A percentile compares a stretch with the other conserved stretches of the same genome.
These are phyloP conservation scores for Apiospora aurea DNA, from an alignment of 2,329 filamentous ascomycete species.

Conservation along the genomic window DNA sequence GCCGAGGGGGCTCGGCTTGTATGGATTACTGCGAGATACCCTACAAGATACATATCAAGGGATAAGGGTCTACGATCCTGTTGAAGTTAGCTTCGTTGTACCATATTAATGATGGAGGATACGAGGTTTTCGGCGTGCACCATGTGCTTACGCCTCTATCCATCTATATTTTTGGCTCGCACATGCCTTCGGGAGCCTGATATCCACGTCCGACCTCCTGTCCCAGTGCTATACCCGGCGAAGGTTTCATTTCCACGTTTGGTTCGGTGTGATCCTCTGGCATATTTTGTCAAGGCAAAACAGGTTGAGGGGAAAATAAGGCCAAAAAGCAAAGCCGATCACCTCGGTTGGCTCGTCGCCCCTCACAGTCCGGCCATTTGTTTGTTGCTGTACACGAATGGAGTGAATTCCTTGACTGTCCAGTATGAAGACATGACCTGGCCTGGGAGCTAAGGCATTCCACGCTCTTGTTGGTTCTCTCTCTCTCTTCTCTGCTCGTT, in stretches of 20 bases:
- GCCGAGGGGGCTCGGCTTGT: not conserved
- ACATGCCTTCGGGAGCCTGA: not conserved
- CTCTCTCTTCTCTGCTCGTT: not conserved
- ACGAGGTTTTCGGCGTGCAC: not conserved
- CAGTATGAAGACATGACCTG: not conserved
- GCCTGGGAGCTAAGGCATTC: not conserved
- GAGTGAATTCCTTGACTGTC: not conserved
- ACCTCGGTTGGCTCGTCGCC: not conserved
- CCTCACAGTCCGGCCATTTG: not conserved
- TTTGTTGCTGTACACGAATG: not conserved
- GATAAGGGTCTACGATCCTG: not conserved
- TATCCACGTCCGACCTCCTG: not conserved
- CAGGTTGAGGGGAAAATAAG: not conserved
- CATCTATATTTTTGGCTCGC: too few species aligned
- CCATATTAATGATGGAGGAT: not conserved
- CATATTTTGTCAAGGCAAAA: not conserved
- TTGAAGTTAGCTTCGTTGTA: not conserved
- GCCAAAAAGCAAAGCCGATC: not conserved
- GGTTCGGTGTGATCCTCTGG: not conserved
- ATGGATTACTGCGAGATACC: constrained; percentile 16
- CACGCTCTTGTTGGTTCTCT: not conserved
- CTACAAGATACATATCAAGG: not conserved
- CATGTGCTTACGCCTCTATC: not conserved
- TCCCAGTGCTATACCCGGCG: not conserved
- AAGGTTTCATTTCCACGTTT: not conserved